Percentiles rank a stretch among this genome's conserved stretches.
These are phyloP conservation scores for Papiliotrema flavescens DNA, from an alignment of 1,284 basidiomycete species.

Conservation along the genomic window DNA sequence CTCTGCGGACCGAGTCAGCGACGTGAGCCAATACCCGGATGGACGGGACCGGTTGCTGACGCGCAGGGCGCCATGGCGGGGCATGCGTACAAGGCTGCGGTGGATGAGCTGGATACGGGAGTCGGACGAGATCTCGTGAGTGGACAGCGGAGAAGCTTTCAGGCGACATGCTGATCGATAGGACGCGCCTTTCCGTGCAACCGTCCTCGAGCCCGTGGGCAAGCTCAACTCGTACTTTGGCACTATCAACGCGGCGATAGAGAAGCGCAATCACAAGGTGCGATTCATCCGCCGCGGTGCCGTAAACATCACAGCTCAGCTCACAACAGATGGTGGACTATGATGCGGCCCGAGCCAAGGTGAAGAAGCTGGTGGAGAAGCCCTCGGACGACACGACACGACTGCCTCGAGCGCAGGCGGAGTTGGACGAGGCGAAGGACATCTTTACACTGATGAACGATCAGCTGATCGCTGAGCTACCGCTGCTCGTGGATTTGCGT, in stretches of 20 bases:
- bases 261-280: slow-evolving; percentile 96
- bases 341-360: slow-evolving; percentile 82
- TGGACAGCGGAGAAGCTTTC: slow-evolving; percentile 9
- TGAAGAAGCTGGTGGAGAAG: slow-evolving; percentile 87
- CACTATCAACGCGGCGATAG: slow-evolving; percentile 86
- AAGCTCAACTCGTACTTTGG: slow-evolving; percentile 97
- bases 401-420: slow-evolving; percentile 86
- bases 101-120: slow-evolving; percentile 87
- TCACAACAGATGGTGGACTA: slow-evolving; percentile 79
- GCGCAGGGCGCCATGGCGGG: slow-evolving; percentile 84
- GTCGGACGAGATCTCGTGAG: slow-evolving; percentile 80
- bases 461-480: slow-evolving; percentile 85
- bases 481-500: slow-evolving; percentile 86
- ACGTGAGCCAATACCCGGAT: slow-evolving; percentile 48
- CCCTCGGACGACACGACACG: slow-evolving; percentile 90
- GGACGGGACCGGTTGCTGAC: background rate
- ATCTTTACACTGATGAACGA: slow-evolving; percentile 91
- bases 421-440: slow-evolving; percentile 88
- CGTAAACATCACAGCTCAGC: background rate
- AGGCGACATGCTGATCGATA: slow-evolving; percentile 37
- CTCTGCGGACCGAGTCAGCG: slow-evolving; percentile 74
- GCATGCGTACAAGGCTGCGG: slow-evolving; percentile 91
- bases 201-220: slow-evolving; percentile 90
- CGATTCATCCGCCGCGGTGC: slow-evolving; percentile 6
- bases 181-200: slow-evolving; percentile 92